phyloP scores from a whole-genome alignment of 768 basidiomycete genomes.

The Suillus placidus region DNA sequence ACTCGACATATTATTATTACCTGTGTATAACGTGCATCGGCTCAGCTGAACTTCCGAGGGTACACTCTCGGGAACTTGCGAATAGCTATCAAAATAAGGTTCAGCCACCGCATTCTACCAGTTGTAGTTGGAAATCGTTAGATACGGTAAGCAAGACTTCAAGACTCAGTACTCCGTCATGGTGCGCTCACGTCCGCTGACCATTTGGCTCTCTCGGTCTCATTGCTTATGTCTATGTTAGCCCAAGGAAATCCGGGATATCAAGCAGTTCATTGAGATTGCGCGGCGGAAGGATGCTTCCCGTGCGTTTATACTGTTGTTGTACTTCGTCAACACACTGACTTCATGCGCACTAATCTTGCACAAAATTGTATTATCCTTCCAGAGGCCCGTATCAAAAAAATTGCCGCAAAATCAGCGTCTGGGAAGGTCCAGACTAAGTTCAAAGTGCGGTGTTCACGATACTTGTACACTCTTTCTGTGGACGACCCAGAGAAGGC shows the following conservation, averaged over 20 bases:
- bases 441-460: slow-evolving; percentile 98
- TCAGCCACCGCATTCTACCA: slow-evolving; percentile 29
- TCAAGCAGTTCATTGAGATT: slow-evolving; percentile 98
- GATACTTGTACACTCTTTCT: slow-evolving; percentile 96
- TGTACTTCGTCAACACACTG: not conserved
- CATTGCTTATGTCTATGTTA: slow-evolving; percentile 34
- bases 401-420: slow-evolving; percentile 69
- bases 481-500: slow-evolving; percentile 98
- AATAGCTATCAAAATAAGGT: slow-evolving; percentile 33
- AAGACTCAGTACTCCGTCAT: slow-evolving; percentile 25
- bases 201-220: not conserved
- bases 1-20: not conserved
- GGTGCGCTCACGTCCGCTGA: slow-evolving; percentile 21
- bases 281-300: slow-evolving; percentile 96
- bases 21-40: not conserved
- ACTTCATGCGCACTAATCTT: slow-evolving; percentile 8
- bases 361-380: not conserved
- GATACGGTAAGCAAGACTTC: slow-evolving; percentile 15
- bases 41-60: not conserved
- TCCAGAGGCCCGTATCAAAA: slow-evolving; percentile 97
- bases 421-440: slow-evolving; percentile 85
- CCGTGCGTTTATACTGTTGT: slow-evolving; percentile 58
- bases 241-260: slow-evolving; percentile 98
- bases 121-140: not conserved
- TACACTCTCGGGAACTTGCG: slow-evolving; percentile 27